These are phyloP conservation scores for Cytospora schulzeri DNA, from an alignment of 2,329 filamentous ascomycete genomes.

Conservation along the genomic window DNA sequence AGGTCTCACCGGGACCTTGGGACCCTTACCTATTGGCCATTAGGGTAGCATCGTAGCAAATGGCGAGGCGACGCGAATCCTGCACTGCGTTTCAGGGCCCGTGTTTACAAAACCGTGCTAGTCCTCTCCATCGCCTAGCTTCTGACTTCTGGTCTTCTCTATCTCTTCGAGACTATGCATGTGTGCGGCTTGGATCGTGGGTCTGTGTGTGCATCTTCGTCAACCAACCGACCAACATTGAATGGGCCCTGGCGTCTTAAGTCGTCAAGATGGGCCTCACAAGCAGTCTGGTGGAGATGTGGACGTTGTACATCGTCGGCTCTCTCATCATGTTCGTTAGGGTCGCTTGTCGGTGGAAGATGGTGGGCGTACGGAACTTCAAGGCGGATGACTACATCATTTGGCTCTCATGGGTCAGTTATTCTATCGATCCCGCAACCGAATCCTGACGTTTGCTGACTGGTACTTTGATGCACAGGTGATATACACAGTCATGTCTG, in stretches of 20 bases:
- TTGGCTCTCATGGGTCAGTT: slow-evolving; percentile 34
- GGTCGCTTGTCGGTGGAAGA: slow-evolving; percentile 37
- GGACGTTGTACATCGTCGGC: slow-evolving; percentile 40
- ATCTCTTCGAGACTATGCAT: too few species aligned
- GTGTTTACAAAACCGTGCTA: background rate
- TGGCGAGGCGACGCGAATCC: too few species aligned
- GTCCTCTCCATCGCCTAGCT: background rate
- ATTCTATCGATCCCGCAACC: background rate
- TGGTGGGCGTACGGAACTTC: slow-evolving; percentile 38
- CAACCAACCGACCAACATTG: background rate
- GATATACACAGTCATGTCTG: slow-evolving; percentile 29
- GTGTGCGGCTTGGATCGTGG: too few species aligned
- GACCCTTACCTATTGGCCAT: background rate
- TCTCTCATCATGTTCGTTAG: slow-evolving; percentile 37
- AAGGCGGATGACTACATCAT: slow-evolving; percentile 41
- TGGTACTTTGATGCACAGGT: slow-evolving; percentile 32
- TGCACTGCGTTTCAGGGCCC: background rate
- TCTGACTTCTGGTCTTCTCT: background rate
- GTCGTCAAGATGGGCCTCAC: slow-evolving; percentile 11
- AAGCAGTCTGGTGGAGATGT: slow-evolving; percentile 38
- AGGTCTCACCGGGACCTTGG: background rate
- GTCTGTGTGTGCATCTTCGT: too few species aligned
- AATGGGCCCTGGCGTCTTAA: background rate
- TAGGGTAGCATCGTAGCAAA: too few species aligned
- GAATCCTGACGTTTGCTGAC: background rate